Conservation (phyloP, 2,329 filamentous ascomycete genomes). For the Ophiognomonia clavigignenti-juglandacearum region DNA sequence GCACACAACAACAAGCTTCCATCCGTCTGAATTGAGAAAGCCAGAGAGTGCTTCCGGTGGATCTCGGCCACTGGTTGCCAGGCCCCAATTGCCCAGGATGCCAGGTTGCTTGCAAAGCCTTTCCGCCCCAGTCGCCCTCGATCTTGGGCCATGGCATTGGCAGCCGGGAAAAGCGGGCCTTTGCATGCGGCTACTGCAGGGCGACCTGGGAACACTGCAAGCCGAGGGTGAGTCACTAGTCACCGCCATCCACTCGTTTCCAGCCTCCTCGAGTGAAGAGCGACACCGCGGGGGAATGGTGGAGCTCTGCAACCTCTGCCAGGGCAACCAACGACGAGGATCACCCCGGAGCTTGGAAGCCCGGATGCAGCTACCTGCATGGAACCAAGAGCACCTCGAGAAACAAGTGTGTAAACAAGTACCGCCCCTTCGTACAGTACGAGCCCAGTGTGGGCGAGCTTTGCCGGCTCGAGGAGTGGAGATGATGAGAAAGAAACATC, state of each 20-base stretch:
- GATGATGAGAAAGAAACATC: background rate
- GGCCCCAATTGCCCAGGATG: background rate
- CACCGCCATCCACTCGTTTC: slow-evolving; percentile 19
- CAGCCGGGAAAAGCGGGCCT: slow-evolving; percentile 9
- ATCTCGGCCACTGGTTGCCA: background rate
- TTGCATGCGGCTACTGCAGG: slow-evolving; percentile 17
- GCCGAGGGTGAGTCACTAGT: slow-evolving; percentile 17
- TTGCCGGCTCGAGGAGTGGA: too few relatives aligned
- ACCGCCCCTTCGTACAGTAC: background rate
- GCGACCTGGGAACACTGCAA: slow-evolving; percentile 6
- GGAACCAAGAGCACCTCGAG: slow-evolving; percentile 1
- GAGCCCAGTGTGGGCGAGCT: background rate
- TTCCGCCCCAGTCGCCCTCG: slow-evolving; percentile 8
- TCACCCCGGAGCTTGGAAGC: slow-evolving; percentile 6
- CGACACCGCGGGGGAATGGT: slow-evolving; percentile 15
- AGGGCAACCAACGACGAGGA: slow-evolving; percentile 12
- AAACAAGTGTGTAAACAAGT: background rate
- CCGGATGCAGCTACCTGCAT: slow-evolving; percentile 2
- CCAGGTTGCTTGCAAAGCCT: slow-evolving; percentile 2
- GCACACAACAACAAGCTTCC: too few relatives aligned
- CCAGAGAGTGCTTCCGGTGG: background rate
- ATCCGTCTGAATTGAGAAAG: too few relatives aligned
- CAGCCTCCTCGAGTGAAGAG: slow-evolving; percentile 16
- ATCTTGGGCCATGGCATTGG: too few relatives aligned
- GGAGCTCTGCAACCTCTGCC: background rate